Percentiles rank a stretch among this genome's conserved stretches.
Evolutionary conservation across 202 grass and related monocot species (phyloP).

Genomic region (Musa balbisiana): DNA sequence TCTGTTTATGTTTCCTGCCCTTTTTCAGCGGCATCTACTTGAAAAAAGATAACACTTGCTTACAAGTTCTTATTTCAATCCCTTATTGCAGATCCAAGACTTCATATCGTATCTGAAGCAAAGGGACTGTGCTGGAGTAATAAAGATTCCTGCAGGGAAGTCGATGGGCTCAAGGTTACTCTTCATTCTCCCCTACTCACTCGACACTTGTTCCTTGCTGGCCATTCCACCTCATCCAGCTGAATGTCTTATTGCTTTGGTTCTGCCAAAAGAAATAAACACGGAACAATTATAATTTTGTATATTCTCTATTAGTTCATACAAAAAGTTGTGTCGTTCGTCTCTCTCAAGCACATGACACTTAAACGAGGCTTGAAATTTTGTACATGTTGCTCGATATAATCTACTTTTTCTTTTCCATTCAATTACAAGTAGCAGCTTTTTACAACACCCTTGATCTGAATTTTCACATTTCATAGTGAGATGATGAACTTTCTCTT

Average conservation of each 20-base stretch:
- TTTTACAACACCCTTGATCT: too few relatives aligned
- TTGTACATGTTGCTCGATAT: neutral
- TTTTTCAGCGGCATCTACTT: too few relatives aligned
- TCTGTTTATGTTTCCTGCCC: too few relatives aligned
- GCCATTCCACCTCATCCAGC: constrained; percentile 44
- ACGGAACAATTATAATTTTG: constrained; percentile 16
- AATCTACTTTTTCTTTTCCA: neutral
- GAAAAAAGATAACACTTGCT: too few relatives aligned
- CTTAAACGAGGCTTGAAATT: neutral
- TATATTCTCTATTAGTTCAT: neutral
- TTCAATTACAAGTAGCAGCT: too few relatives aligned
- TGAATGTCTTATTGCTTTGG: constrained; percentile 56
- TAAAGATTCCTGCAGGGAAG: constrained; percentile 64
- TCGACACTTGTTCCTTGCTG: constrained; percentile 44
- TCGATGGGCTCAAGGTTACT: constrained; percentile 74
- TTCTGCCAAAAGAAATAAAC: constrained; percentile 68
- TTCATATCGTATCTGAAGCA: constrained; percentile 85
- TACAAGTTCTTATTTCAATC: too few relatives aligned
- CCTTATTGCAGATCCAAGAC: constrained; percentile 60
- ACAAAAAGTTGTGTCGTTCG: neutral
- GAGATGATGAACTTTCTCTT: too few relatives aligned
- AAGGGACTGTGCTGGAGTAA: constrained; percentile 84
- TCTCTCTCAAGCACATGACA: neutral
- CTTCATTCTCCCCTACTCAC: constrained; percentile 71
- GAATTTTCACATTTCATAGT: too few relatives aligned